Percentiles rank a stretch among this genome's conserved stretches.
Conservation (phyloP, 495 filamentous ascomycete genomes). For the Podospora tetraspora region DNA sequence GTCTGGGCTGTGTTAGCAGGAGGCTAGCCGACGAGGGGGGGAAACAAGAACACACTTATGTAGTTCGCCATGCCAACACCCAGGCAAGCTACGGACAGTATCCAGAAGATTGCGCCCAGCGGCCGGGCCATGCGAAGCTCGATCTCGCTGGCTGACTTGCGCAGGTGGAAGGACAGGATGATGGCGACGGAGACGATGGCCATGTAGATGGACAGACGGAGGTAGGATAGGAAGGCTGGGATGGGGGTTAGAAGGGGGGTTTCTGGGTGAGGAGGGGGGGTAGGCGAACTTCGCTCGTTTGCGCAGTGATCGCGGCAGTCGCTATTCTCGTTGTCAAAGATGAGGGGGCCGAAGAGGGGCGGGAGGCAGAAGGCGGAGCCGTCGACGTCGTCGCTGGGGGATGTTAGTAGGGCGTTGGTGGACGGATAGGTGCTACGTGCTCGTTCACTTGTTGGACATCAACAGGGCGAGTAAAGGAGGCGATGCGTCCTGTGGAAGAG, state of each 20-base stretch:
- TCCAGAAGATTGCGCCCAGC: constrained; percentile 84
- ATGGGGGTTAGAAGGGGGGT: neutral
- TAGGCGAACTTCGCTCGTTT: constrained; percentile 62
- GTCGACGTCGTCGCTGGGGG: neutral
- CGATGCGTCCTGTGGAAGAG: neutral
- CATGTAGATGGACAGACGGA: constrained; percentile 87
- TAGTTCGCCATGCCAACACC: constrained; percentile 79
- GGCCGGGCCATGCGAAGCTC: constrained; percentile 77
- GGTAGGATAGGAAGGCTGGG: constrained; percentile 81
- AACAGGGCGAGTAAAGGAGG: neutral
- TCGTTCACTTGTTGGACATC: neutral
- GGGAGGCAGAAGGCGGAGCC: constrained; percentile 53
- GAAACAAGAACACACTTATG: constrained; percentile 42
- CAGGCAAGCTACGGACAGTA: constrained; percentile 69
- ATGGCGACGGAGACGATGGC: constrained; percentile 85
- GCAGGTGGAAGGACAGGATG: constrained; percentile 87
- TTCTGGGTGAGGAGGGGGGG: neutral
- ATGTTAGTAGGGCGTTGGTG: neutral
- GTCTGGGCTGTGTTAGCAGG: constrained; percentile 23
- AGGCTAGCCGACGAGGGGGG: neutral
- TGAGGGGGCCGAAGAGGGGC: constrained; percentile 68
- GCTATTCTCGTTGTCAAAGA: constrained; percentile 82
- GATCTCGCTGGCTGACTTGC: constrained; percentile 57
- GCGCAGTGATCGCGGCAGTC: constrained; percentile 85
- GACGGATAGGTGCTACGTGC: neutral